Conservation (phyloP, 257 asterid species). For the Lithospermum erythrorhizon region DNA sequence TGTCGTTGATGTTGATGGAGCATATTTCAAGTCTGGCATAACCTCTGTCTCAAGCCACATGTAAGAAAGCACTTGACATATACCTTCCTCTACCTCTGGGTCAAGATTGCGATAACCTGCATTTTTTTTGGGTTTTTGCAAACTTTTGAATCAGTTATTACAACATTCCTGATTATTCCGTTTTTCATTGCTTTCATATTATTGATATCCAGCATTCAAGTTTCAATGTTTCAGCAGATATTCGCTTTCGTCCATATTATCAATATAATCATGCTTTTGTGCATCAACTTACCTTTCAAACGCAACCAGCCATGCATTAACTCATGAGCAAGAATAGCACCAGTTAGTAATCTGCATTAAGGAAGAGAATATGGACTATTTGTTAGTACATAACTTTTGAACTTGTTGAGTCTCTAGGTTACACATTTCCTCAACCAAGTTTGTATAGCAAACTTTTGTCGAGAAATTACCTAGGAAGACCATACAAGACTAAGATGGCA, state of each 20-base stretch:
- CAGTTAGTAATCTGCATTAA: slow-evolving; percentile 71
- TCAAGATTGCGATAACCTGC: slow-evolving; percentile 63
- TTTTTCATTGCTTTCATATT: too few relatives aligned
- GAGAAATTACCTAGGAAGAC: slow-evolving; percentile 73
- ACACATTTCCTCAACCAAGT: too few relatives aligned
- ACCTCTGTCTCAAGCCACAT: slow-evolving; percentile 89
- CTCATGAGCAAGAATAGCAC: slow-evolving; percentile 98
- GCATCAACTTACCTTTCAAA: slow-evolving; percentile 44
- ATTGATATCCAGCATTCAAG: background rate
- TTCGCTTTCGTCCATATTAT: background rate
- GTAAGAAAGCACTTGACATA: slow-evolving; percentile 86
- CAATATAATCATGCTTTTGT: background rate
- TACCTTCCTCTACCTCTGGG: slow-evolving; percentile 92
- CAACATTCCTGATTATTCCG: too few relatives aligned
- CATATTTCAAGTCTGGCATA: slow-evolving; percentile 35
- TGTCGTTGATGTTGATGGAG: slow-evolving; percentile 38
- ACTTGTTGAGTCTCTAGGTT: background rate
- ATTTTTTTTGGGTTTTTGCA: background rate
- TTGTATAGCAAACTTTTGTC: background rate
- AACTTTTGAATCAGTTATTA: too few relatives aligned
- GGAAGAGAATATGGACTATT: background rate
- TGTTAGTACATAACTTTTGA: background rate
- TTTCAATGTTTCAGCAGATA: background rate
- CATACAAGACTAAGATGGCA: slow-evolving; percentile 84
- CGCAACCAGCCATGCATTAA: slow-evolving; percentile 98